Percentiles rank a stretch among this genome's conserved stretches.
phyloP scores from a whole-genome alignment of 2,329 filamentous ascomycete genomes.

The Fusarium coicis region DNA sequence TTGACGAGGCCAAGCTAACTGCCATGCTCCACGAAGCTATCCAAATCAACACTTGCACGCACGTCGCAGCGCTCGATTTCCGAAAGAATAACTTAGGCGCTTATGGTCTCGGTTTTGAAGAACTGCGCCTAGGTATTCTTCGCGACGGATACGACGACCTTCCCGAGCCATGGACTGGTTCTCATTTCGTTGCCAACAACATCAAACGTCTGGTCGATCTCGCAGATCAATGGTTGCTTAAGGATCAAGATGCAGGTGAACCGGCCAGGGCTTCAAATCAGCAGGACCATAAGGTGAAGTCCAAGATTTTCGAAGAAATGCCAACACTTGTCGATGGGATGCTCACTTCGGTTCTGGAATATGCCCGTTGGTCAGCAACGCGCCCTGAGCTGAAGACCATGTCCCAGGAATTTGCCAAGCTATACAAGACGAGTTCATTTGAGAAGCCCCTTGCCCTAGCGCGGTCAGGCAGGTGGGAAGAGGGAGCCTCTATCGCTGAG shows the following conservation, averaged over 20 bases:
- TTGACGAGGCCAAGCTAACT: conserved; percentile 65
- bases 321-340: conserved; percentile 65
- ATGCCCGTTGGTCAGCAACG: conserved; percentile 60
- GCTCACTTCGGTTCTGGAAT: conserved; percentile 64
- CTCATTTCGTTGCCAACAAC: conserved; percentile 69
- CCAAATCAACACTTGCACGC: conserved; percentile 68
- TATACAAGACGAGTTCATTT: conserved; percentile 62
- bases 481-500: conserved; percentile 67
- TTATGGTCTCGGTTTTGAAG: conserved; percentile 79
- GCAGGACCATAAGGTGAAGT: conserved; percentile 55
- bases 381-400: conserved; percentile 57
- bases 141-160: conserved; percentile 73
- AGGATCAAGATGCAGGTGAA: conserved; percentile 52
- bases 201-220: conserved; percentile 69
- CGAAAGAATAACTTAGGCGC: conserved; percentile 73
- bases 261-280: conserved; percentile 48
- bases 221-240: conserved; percentile 64
- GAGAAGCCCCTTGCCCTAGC: conserved; percentile 65
- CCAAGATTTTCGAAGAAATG: conserved; percentile 59
- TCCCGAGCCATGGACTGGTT: conserved; percentile 88
- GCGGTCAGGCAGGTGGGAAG: conserved; percentile 66
- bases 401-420: conserved; percentile 58
- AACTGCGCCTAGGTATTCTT: conserved; percentile 73
- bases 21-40: conserved; percentile 74
- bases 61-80: conserved; percentile 72